Base-by-base conservation (phyloP, 805 yeast genomes). In the Lipomyces oligophaga region DNA sequence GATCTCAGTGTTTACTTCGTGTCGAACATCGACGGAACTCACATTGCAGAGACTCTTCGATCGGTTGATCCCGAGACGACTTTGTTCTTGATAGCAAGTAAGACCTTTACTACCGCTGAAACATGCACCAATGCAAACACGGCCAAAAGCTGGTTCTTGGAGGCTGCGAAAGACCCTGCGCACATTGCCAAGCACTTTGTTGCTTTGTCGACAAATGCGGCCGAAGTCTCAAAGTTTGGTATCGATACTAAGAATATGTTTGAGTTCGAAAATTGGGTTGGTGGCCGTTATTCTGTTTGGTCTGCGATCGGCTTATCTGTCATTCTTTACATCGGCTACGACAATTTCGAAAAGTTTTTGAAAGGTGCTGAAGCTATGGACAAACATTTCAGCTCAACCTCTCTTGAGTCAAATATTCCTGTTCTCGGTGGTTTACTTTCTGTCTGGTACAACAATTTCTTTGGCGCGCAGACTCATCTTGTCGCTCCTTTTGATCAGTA, bases 201-300 rank as follows among this genome's bases (percentile, higher is more conserved):
- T 61, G 98, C 98, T 48, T 76, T 93, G 59, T 86, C 96, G 54
- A 93, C 98, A 55, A 93, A 93, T 69, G 94, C 86, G 52, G 71
- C 70, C 42, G 97, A 85, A 70, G 99, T 93, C 56, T 76, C 82
- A 63, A 85, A 86, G 73, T 93, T 93, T 63, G 99, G 99, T 65
- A 93, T 93, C 60, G 97, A 93, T 74, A 80, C 96, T 67, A 83
- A 80, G 68, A 93, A 93, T 77, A 93, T 93, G 99, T 93, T 93
- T 71, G 97, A 95, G 56, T 93, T 93, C 64, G 96, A 89, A 69
- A 83, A 74, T 73, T 93, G 98, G 98, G 99, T 93, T 57, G 99
- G 99, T 65, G 99, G 99, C 67, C 84, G 99, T 72, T 93, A 93
- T 81, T 93, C 98, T n/a, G 98, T 93, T 54, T 93, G 99, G 99